Evolutionary conservation across 805 yeast species (phyloP), one percentile per base, ranked within the genome.

Genomic region (Myxozyma melibiosi): DNA sequence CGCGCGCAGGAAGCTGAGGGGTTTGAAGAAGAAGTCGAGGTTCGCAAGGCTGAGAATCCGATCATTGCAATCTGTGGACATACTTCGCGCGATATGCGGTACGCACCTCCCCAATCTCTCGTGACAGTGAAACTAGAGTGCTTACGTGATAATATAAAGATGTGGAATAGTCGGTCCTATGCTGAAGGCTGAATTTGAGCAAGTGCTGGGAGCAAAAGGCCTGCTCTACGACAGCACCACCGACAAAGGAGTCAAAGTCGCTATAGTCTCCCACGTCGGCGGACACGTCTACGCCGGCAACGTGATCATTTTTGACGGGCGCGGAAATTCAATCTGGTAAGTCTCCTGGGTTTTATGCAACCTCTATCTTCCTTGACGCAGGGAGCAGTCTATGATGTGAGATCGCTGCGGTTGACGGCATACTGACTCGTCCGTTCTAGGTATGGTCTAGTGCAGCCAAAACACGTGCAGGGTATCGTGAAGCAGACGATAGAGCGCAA

Each of bases 251-350:
- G 22, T 58, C 1, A 73, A 74, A 3, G 61, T 73, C 1, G 90
- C 89, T 0, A 66, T 80, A 5, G 75, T 86, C 0, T 84, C 91
- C 11, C 96, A 89, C 69, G 76, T 89, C 39, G 95, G 96, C 1
- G 96, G 96, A 0, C 96, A 89, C 68, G 88, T 79, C 1, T 89
- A 82, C 70, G 96, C 96, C 1, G 96, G 96, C 0, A 89, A 89
- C 66, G 82, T 89, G 13, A 73, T 88, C 1, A 78, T 80, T 49
- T 83, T 84, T 61, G 75, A 75, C 46, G 70, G 68, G 9, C 68
- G 72, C 31, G 79, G 82, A 1, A 75, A 75, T 44, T 69, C 76
- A 4, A 51, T 59, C 5, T 59, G 63, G 63, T 57, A 27, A 54
- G 59, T 33, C 9, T 6, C 22, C n/a, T n/a, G n/a, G n/a, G n/a